These are phyloP conservation scores for Peronospora destructor DNA, from an alignment of 352 stramenopile species.

Conservation along the genomic window DNA sequence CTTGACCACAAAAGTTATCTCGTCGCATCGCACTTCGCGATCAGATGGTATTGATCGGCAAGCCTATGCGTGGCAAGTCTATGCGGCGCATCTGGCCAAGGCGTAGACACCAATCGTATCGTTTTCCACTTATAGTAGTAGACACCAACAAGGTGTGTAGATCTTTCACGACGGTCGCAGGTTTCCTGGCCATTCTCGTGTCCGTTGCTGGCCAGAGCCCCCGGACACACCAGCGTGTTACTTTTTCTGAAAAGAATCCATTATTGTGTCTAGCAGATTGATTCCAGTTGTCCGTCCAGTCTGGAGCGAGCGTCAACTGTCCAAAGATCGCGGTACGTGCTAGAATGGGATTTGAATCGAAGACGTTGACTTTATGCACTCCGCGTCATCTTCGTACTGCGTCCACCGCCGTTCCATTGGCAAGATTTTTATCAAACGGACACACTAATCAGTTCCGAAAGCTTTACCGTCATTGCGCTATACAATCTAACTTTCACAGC, in stretches of 20 bases:
- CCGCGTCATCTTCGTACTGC: constrained; percentile 7
- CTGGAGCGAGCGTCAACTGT: neutral
- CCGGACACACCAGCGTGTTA: neutral
- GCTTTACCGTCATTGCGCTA: constrained; percentile 3
- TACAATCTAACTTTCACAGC: too few relatives aligned
- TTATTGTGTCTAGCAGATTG: neutral
- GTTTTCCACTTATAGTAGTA: too few relatives aligned
- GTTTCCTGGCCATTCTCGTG: neutral
- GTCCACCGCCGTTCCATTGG: neutral
- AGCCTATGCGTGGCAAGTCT: neutral
- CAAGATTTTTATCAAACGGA: neutral
- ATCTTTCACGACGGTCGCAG: neutral
- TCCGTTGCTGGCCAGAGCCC: neutral
- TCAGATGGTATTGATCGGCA: neutral
- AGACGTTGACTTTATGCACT: constrained; percentile 16
- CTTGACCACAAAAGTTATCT: constrained; percentile 5
- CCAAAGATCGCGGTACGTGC: constrained; percentile 11
- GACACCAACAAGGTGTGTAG: neutral
- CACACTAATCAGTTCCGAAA: constrained; percentile 2
- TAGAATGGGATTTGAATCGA: constrained; percentile 20
- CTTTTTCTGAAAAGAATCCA: neutral
- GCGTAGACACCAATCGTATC: too few relatives aligned
- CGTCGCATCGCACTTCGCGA: constrained; percentile 9
- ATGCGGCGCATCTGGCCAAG: too few relatives aligned
- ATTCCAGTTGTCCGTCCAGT: neutral